Base-by-base conservation (phyloP, 129 eudicot genomes). In the Flaveria bidentis region DNA sequence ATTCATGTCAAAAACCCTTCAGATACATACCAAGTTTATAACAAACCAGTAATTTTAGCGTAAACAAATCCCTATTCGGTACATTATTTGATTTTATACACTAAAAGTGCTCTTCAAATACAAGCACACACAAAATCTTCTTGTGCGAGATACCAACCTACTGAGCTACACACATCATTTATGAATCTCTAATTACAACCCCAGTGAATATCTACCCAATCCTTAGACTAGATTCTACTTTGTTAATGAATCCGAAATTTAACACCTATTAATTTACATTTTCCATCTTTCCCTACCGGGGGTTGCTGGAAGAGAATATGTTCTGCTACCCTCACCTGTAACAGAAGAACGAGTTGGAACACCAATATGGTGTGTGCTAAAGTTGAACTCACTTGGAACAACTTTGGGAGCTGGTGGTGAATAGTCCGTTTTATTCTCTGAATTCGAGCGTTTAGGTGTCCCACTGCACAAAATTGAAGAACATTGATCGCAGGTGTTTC, bases 301-400 rank as follows among this genome's bases (percentile, higher is more conserved):
- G 2, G 84, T 80, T 6, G 80, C 45, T 80, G 84, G 84, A 57
- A 80, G 80, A 47, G 80, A 80, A 69, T 80, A 80, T 74, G 84
- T 74, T 50, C 84, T 57, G 3, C 71, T 47, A 67, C 76, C 53
- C 52, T 47, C 77, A 18, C 71, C 50, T 71, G 80, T 51, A 20
- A 51, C 15, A 12, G 72, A 77, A 25, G 60, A 61, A 60, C 53
- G 71, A 15, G 51, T 28, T 9, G 33, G 69, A 56, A 18, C 53
- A 15, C 77, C 71, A 26, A 60, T 62, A 79, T 72, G 73, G 33
- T 58, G 74, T 22, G 75, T 41, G 12, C 81, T 67, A 25, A 56
- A 78, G 23, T 79, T 81, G 45, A 81, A 15, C 65, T 86, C 85
- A 73, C 84, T 62, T 1, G 86, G 86, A 73, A 78, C 72, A 58